Evolutionary conservation across 2,329 filamentous ascomycete species (phyloP).

Genomic region (Zymoseptoria tritici): DNA sequence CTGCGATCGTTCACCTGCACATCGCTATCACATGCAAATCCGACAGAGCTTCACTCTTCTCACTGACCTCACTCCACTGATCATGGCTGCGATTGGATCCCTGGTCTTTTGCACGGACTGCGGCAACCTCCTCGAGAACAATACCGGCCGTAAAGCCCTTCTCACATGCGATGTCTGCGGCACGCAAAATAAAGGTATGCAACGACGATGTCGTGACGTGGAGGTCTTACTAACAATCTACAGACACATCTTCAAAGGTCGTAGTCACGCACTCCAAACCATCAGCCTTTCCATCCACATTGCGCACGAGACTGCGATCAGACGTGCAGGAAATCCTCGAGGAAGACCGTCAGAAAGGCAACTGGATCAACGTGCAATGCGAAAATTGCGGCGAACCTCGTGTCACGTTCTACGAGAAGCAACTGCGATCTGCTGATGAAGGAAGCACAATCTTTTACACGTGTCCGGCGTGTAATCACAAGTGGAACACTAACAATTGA

Average conservation of each 20-base stretch:
- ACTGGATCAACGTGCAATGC: constrained; percentile 61
- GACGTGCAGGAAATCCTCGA: constrained; percentile 73
- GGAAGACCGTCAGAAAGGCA: constrained; percentile 60
- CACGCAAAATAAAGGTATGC: constrained; percentile 69
- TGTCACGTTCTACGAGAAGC: constrained; percentile 77
- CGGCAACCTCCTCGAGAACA: constrained; percentile 78
- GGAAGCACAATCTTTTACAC: constrained; percentile 86
- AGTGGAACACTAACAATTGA: constrained; percentile 61
- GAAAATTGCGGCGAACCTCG: constrained; percentile 73
- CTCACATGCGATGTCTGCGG: constrained; percentile 82
- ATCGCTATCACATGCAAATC: constrained; percentile 2
- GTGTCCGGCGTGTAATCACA: constrained; percentile 72
- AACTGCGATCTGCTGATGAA: constrained; percentile 89
- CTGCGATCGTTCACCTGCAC: background rate
- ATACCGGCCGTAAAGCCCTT: constrained; percentile 67
- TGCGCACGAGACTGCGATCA: constrained; percentile 72
- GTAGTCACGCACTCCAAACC: constrained; percentile 80
- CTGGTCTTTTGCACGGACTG: constrained; percentile 90
- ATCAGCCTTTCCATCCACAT: constrained; percentile 80
- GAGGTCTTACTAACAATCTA: background rate
- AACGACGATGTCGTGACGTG: background rate
- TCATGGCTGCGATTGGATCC: constrained; percentile 83
- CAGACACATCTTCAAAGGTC: constrained; percentile 67
- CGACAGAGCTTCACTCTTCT: background rate
- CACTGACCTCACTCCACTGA: constrained; percentile 10